A percentile compares a stretch with the other conserved stretches of the same genome.
phyloP scores from a whole-genome alignment of 1,139 yeast genomes.

The Saccharomyces hybrid region DNA sequence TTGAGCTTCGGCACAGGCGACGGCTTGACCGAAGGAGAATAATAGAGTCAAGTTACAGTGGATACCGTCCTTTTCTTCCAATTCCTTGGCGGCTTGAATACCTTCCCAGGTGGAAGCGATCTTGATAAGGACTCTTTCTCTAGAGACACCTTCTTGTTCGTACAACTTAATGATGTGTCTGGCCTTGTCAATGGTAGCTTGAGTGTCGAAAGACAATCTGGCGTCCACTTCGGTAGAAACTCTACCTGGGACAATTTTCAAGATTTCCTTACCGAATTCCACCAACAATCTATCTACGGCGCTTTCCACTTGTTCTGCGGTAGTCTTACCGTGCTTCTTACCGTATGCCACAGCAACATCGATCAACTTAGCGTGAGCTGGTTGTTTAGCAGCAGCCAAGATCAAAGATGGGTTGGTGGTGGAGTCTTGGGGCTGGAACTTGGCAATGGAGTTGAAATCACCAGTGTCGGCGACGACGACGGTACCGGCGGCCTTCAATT shows the following conservation, averaged over 20 bases:
- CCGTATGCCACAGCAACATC: slow-evolving; percentile 89
- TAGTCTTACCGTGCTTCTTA: slow-evolving; percentile 47
- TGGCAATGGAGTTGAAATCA: slow-evolving; percentile 95
- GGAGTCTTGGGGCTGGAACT: slow-evolving; percentile 97
- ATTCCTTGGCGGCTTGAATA: slow-evolving; percentile 95
- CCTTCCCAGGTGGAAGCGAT: slow-evolving; percentile 99
- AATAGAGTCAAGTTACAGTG: slow-evolving; percentile 94
- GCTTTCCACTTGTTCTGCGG: slow-evolving; percentile 57
- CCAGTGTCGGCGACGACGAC: slow-evolving; percentile 97
- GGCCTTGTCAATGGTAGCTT: slow-evolving; percentile 90
- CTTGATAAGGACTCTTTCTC: slow-evolving; percentile 90
- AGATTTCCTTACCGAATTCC: slow-evolving; percentile 91
- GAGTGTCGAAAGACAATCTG: slow-evolving; percentile 88
- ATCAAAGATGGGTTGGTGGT: slow-evolving; percentile 98
- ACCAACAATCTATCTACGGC: slow-evolving; percentile 91
- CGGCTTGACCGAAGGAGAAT: slow-evolving; percentile 95
- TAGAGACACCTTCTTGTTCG: slow-evolving; percentile 71
- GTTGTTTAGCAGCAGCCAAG: slow-evolving; percentile 88
- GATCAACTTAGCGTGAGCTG: slow-evolving; percentile 81
- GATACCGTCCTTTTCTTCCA: slow-evolving; percentile 82
- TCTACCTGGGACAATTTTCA: slow-evolving; percentile 95
- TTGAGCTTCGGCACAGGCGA: slow-evolving; percentile 96
- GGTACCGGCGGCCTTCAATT: slow-evolving; percentile 91
- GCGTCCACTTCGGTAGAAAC: slow-evolving; percentile 99
- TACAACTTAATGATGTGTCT: slow-evolving; percentile 77